Evolutionary conservation across 495 filamentous ascomycete genomes (phyloP), one percentile per base, ranked within the genome.

Genomic region (Chaetomidium leptoderma): DNA sequence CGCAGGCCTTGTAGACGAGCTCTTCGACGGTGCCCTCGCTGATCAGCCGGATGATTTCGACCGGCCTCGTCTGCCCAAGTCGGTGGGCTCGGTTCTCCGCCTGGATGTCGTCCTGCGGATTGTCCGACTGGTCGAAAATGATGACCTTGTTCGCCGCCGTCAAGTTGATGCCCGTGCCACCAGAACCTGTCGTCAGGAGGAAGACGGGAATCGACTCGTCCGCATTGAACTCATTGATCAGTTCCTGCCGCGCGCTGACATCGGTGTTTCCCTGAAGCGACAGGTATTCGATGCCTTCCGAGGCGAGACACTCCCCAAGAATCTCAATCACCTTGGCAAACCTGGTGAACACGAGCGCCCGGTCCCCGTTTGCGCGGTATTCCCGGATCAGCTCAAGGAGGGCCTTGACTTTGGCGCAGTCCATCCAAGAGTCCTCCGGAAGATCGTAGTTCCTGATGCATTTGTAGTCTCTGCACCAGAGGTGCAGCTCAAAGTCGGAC

Each of bases 71-170:
- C 70, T 98, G 93, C 1, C 93, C 95, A 11, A 98, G 89, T 4
- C 93, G 84, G 74, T 98, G 93, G 1, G 93, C 93, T 19, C 93
- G 88, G 67, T 98, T 97, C 73, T 96, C 92, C 0, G 93, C 93
- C 70, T 98, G 93, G 1, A 93, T 81, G 66, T 98, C 93, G 55
- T 97, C 91, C 69, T 98, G 93, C 0, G 93, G 93, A 63, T 98
- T 98, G 72, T 97, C 97, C 29, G 82, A 86, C 50, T 87, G 89
- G 71, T 98, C 93, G 66, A 97, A 97, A 65, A 98, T 92, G 69
- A 98, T 83, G 58, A 98, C 92, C 76, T 96, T 97, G 74, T 97
- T 97, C 3, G 93, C 95, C 40, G 86, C 89, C 13, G 90, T 90
- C 32, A 98, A 70, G 72, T 98, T 98, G 73, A 98, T 95, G 16